Evolutionary conservation across 164 flowering plant genomes (phyloP), one percentile per base, ranked within the genome.

Genomic region (Protea cynaroides): DNA sequence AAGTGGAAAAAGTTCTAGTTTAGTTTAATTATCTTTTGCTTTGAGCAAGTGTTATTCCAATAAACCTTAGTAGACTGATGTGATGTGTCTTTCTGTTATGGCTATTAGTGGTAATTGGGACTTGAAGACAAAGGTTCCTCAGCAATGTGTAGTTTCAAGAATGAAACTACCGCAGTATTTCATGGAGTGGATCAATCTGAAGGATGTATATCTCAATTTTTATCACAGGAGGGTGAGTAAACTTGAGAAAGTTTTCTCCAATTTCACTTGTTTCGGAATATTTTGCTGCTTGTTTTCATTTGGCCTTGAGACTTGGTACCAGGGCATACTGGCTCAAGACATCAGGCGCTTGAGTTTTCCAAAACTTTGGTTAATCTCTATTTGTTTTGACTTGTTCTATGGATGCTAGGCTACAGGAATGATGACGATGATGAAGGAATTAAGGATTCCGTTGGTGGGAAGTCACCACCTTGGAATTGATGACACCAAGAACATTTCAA

Each of bases 391-490:
- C 34, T 56, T 62, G 57, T 21, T 68, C 63, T 67, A 22, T 68
- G 66, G 29, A 61, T 75, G 44, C 65, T 65, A 94, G 96, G 97
- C 97, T 55, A 71, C 86, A 13, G 99, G 99, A 72, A 94, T 94
- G 99, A 65, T 77, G 79, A 72, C 87, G 38, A 88, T 94, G 99
- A 82, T 94, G 90, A 83, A 76, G 64, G 78, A 83, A 72, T 86
- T 86, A 24, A 63, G 64, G 62, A 81, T 94, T 15, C 84, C 81
- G 29, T 69, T 78, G 65, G 40, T 83, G 56, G 99, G 96, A 76
- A 91, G 92, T 70, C 99, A 94, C 73, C 99, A 94, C 82, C 92
- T 94, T 49, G 97, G 99, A 13, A 84, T 94, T 21, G 99, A 94
- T 73, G 99, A 94, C 68, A 69, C 97, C 2, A 91, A 82, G 78